These are phyloP conservation scores for Hemerocallis citrina DNA, from an alignment of 106 monocot species.

Conservation along the genomic window DNA sequence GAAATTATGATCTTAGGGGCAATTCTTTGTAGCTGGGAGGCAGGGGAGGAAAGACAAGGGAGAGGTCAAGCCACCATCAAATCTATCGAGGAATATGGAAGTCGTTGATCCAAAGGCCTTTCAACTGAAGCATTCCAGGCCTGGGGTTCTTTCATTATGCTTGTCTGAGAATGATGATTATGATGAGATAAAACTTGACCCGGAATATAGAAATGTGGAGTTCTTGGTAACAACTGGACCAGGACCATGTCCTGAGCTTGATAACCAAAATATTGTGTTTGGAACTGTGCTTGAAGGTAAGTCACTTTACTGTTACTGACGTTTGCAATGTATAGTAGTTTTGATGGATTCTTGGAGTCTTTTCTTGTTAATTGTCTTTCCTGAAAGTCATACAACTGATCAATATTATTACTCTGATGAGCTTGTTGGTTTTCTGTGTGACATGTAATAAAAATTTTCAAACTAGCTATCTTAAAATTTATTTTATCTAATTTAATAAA, in stretches of 20 bases:
- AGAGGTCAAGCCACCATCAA: constrained; percentile 45
- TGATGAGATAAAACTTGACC: constrained; percentile 74
- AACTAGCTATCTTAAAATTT: no score
- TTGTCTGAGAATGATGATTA: constrained; percentile 85
- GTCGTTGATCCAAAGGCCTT: constrained; percentile 64
- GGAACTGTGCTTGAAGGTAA: constrained; percentile 98
- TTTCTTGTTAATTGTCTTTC: no score
- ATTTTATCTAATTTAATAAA: no score
- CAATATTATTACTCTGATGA: no score
- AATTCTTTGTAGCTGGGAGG: constrained; percentile 73
- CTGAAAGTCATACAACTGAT: no score
- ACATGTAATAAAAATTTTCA: no score
- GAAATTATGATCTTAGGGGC: constrained; percentile 29
- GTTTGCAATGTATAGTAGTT: not conserved
- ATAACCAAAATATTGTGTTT: constrained; percentile 77
- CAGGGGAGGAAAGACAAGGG: constrained; percentile 77
- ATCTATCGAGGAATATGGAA: constrained; percentile 54
- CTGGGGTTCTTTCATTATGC: constrained; percentile 79
- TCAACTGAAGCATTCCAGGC: constrained; percentile 50
- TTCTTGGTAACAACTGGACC: constrained; percentile 95
- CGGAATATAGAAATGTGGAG: constrained; percentile 83
- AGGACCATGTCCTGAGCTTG: constrained; percentile 82
- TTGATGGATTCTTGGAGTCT: not conserved
- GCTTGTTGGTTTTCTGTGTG: no score
- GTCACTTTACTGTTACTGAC: not conserved